Evolutionary conservation across 2,329 filamentous ascomycete genomes (phyloP).

Genomic region (Fusarium aywerte): DNA sequence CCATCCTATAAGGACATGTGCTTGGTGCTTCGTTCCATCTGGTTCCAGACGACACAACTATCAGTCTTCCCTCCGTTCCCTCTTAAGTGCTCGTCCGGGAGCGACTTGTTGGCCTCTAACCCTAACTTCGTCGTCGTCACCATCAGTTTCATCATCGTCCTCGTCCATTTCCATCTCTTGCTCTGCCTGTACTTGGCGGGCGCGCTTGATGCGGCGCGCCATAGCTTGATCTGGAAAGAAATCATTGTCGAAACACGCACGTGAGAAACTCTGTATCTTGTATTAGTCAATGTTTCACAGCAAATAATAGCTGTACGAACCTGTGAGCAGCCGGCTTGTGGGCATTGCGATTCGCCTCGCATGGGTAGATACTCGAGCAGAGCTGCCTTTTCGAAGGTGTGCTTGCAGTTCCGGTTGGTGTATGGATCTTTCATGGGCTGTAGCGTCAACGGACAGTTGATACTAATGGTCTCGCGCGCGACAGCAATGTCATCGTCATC

Average conservation of each 20-base stretch:
- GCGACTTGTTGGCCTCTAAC: conserved; percentile 41
- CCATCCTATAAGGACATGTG: not conserved
- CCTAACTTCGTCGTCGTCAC: conserved; percentile 40
- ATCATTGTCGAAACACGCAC: conserved; percentile 55
- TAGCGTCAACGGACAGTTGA: conserved; percentile 77
- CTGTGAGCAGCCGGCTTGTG: conserved; percentile 71
- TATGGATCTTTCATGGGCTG: conserved; percentile 72
- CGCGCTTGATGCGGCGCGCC: conserved; percentile 67
- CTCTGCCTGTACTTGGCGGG: conserved; percentile 56
- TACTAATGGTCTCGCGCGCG: conserved; percentile 69
- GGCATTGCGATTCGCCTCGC: conserved; percentile 64
- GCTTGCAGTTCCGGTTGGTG: conserved; percentile 73
- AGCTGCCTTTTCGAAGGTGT: conserved; percentile 75
- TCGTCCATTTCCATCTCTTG: conserved; percentile 54
- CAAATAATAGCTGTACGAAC: conserved; percentile 50
- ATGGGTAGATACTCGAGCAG: conserved; percentile 67
- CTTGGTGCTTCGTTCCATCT: not conserved
- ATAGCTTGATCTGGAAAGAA: conserved; percentile 67
- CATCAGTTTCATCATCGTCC: conserved; percentile 41
- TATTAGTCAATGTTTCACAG: not conserved
- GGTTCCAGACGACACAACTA: not conserved
- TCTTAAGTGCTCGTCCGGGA: conserved; percentile 41
- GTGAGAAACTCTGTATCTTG: conserved; percentile 57
- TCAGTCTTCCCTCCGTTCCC: conserved; percentile 31
- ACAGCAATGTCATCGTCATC: conserved; percentile 77